A percentile compares a stretch with the other conserved stretches of the same genome.
Evolutionary conservation across 2,329 filamentous ascomycete genomes (phyloP).

Genomic region (Penicillium hesseltinei): DNA sequence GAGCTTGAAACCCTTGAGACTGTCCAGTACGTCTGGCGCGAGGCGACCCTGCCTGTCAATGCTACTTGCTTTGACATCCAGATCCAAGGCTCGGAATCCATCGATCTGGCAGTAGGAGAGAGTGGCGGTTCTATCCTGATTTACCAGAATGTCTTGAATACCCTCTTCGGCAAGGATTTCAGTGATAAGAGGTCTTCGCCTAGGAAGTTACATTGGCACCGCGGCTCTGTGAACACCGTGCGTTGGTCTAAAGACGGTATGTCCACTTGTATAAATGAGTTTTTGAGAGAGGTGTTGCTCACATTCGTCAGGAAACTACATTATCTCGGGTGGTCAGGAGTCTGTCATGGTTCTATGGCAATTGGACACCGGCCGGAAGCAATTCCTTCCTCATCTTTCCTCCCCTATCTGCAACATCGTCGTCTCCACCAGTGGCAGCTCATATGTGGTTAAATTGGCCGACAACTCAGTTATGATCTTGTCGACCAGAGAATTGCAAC

Average conservation of each 20-base stretch:
- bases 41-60: conserved; percentile 57
- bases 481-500: conserved; percentile 83
- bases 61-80: conserved; percentile 68
- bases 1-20: conserved; percentile 38
- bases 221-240: conserved; percentile 74
- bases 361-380: conserved; percentile 76
- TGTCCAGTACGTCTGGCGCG: conserved; percentile 53
- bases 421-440: conserved; percentile 73
- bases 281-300: conserved; percentile 6
- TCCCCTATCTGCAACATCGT: conserved; percentile 81
- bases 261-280: not conserved
- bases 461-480: conserved; percentile 91
- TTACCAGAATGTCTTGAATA: conserved; percentile 69
- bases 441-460: conserved; percentile 80
- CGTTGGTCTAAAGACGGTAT: conserved; percentile 92
- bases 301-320: conserved; percentile 70
- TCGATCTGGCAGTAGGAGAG: conserved; percentile 79
- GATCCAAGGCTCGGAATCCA: conserved; percentile 49
- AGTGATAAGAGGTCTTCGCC: conserved; percentile 47
- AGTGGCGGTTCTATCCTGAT: conserved; percentile 72
- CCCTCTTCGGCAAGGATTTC: conserved; percentile 17
- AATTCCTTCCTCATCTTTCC: conserved; percentile 86
- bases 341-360: conserved; percentile 92
- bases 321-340: conserved; percentile 89
- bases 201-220: conserved; percentile 86